These are phyloP conservation scores for Mucor irregularis DNA, from an alignment of 371 early-diverging fungal genomes.

Conservation along the genomic window DNA sequence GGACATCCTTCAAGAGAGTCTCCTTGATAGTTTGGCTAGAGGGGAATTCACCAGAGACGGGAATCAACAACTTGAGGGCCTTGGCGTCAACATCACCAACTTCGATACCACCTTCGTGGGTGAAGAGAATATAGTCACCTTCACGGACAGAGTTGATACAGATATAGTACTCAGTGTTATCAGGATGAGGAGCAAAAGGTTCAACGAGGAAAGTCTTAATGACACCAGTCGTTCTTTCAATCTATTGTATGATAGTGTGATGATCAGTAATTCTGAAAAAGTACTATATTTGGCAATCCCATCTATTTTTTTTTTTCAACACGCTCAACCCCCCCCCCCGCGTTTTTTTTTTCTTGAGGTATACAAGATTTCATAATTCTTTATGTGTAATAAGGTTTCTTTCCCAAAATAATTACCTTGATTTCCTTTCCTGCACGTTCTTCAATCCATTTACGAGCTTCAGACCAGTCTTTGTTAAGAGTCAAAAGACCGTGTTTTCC, in stretches of 20 bases:
- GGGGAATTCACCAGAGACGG: slow-evolving; percentile 65
- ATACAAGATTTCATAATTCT: too few relatives aligned
- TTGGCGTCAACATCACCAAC: slow-evolving; percentile 98
- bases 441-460: slow-evolving; percentile 87
- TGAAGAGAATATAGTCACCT: slow-evolving; percentile 94
- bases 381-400: too few relatives aligned
- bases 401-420: slow-evolving; percentile 65
- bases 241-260: slow-evolving; percentile 37
- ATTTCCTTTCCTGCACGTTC: slow-evolving; percentile 85
- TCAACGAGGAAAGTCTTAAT: slow-evolving; percentile 95
- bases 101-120: slow-evolving; percentile 97
- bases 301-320: slow-evolving; percentile 13
- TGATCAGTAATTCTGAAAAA: background rate
- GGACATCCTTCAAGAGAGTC: slow-evolving; percentile 63
- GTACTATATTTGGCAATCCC: slow-evolving; percentile 11
- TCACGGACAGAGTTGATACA: slow-evolving; percentile 95
- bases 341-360: slow-evolving; percentile 5
- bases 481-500: slow-evolving; percentile 94
- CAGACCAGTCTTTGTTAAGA: slow-evolving; percentile 86
- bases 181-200: slow-evolving; percentile 93
- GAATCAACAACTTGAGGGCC: slow-evolving; percentile 82
- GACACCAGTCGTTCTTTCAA: slow-evolving; percentile 82
- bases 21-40: slow-evolving; percentile 65
- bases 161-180: slow-evolving; percentile 92
- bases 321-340: background rate